Base-by-base conservation (phyloP, 106 monocot species). In the Acorus gramineus region DNA sequence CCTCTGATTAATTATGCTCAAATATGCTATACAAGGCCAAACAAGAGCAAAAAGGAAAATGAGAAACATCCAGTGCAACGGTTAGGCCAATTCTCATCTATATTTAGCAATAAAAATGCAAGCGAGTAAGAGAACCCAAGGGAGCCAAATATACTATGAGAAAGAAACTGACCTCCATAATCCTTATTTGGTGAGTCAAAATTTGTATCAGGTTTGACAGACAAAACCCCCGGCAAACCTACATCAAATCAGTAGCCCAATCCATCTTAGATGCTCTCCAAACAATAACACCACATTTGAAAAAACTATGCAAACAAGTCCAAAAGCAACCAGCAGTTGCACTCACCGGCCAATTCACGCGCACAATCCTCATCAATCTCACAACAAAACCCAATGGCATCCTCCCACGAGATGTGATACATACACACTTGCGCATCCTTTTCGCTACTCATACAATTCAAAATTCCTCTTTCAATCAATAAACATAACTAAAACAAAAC, bases 371-470 rank as follows among this genome's bases (percentile, higher is more conserved):
- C 80, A 47, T 95, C 94, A 62, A 95, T 85, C 4, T 82, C 82
- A 62, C 94, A 94, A 66, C 90, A 95, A 75, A 95, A 95, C 8
- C 90, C 86, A 74, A 76, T 84, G 58, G 84, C 76, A 61, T 74
- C 76, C 77, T 95, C 86, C 90, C 90, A 90, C 54, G 94, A 95
- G 14, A 95, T 82, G 61, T 78, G 56, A 82, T 95, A 90, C 69
- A 95, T 87, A 67, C 75, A 79, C 42, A 81, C 77, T 80, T 95
- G 82, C n/a, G 94, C 84, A 81, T 90, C 90, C 52, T 80, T 82
- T 71, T 89, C 84, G 72, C 89, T 94, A 57, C 50, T 28, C 28
- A 28, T 75, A 52, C 61, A 58, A 52, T 53, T 55, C 1, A 44
- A 11, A 55, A 61, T 11, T 11, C 46, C 8, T 5, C 3, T 42